These are phyloP conservation scores for Hymenoscyphus linearis DNA, from an alignment of 2,329 filamentous ascomycete species.

Conservation along the genomic window DNA sequence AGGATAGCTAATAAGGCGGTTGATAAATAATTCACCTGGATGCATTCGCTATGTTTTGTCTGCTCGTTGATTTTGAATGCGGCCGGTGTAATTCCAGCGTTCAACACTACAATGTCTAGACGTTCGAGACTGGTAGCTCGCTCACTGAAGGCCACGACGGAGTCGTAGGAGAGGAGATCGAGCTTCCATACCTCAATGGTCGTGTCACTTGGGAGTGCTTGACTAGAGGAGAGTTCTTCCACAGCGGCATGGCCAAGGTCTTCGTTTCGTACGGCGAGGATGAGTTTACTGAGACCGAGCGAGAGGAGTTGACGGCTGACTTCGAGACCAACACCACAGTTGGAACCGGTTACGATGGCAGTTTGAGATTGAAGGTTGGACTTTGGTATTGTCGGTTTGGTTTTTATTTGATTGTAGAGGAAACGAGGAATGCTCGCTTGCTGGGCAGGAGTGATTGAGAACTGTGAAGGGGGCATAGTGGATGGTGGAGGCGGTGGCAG, in stretches of 20 bases:
- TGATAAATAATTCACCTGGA: conserved; percentile 9
- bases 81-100: conserved; percentile 5
- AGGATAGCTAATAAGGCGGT: conserved; percentile 8
- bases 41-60: conserved; percentile 2
- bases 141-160: conserved; percentile 4
- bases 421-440: background rate
- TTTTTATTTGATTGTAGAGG: background rate
- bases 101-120: conserved; percentile 10
- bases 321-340: conserved; percentile 38
- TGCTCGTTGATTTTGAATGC: background rate
- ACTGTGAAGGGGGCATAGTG: background rate
- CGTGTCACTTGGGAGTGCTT: conserved; percentile 29
- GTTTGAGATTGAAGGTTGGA: background rate
- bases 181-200: conserved; percentile 45
- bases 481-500: background rate
- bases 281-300: conserved; percentile 37
- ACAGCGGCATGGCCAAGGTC: conserved; percentile 40
- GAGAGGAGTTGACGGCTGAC: conserved; percentile 36
- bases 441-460: background rate
- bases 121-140: conserved; percentile 1
- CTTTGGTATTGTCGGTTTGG: too few species aligned
- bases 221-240: conserved; percentile 23
- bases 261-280: conserved; percentile 42
- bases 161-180: conserved; percentile 35
- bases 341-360: conserved; percentile 14